Evolutionary conservation across 441 rosid species (phyloP).

Genomic region (Sinapis alba): DNA sequence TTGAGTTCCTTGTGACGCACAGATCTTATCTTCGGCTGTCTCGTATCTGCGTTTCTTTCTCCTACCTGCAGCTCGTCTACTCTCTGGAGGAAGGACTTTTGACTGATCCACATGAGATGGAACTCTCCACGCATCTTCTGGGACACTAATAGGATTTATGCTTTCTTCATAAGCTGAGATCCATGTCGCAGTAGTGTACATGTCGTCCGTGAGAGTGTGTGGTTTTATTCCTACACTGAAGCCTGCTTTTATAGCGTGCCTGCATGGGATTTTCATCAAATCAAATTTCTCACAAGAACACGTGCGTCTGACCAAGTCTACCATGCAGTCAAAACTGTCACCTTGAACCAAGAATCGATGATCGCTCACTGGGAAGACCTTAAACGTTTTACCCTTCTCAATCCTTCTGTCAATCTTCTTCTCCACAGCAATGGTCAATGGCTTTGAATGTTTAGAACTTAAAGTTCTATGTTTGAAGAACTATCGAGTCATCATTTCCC

Average conservation of each 20-base stretch:
- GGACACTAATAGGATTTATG: not conserved
- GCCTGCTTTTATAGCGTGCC: not conserved
- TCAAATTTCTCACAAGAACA: not conserved
- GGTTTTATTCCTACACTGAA: not conserved
- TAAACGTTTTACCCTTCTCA: not conserved
- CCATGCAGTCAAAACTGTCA: not conserved
- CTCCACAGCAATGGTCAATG: no score
- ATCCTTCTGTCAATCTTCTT: no score
- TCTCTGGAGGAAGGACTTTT: no score
- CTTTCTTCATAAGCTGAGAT: not conserved
- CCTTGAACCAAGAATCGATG: not conserved
- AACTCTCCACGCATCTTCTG: not conserved
- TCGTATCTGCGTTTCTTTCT: no score
- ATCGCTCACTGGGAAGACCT: not conserved
- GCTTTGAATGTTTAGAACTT: no score
- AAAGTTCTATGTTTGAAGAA: no score
- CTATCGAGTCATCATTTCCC: no score
- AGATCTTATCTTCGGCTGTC: no score
- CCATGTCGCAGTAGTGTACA: not conserved
- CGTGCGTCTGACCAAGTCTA: not conserved
- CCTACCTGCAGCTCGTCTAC: no score
- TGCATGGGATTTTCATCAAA: not conserved
- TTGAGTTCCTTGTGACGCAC: no score
- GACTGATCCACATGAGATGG: no score
- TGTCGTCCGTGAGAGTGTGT: not conserved